Evolutionary conservation across 192 early-diverging fungal genomes (phyloP), one percentile per base, ranked within the genome.

Genomic region (Coemansia sp.): DNA sequence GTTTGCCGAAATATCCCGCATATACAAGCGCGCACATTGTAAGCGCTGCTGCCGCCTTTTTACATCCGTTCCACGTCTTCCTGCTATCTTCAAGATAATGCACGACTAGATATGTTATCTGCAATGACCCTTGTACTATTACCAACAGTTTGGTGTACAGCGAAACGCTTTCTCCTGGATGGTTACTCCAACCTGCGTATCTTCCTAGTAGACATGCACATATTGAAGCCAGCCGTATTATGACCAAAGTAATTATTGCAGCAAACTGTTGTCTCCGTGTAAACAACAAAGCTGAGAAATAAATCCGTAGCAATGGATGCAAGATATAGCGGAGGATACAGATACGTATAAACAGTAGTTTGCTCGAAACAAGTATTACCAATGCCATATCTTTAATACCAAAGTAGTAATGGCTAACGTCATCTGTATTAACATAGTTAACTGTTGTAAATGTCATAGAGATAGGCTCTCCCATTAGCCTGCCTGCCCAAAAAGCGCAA

Each of bases 401-500:
- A 56, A 79, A 63, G 21, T 48, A 49, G 41, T 74, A 70, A 16
- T 16, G 48, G 8, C 53, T 38, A 5, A 56, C 22, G 2, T n/a
- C 19, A 30, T 70, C 61, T 3, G 56, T n/a, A 34, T 70, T 48
- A 16, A 30, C 38, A 54, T 69, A 60, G 27, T 51, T 32, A 14
- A 66, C 26, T 23, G 57, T 53, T 16, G 63, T 69, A 24, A 73
- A 64, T 19, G 53, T 49, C 26, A 54, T 27, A 7, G 68, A 66
- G 3, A 76, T 5, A 9, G 7, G 55, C 57, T 79, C 71, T 41
- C 71, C 68, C 56, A 79, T 34, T 32, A 79, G 54, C 21, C 56
- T 19, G 23, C 50, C 71, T 0, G 71, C 76, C 71, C 70, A 73
- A 23, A 72, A 54, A 6, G 76, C 76, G 49, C 76, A 73, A 21